Evolutionary conservation across 2,329 filamentous ascomycete species (phyloP), one percentile per base, ranked within the genome.

Genomic region (Xylaria sp.): DNA sequence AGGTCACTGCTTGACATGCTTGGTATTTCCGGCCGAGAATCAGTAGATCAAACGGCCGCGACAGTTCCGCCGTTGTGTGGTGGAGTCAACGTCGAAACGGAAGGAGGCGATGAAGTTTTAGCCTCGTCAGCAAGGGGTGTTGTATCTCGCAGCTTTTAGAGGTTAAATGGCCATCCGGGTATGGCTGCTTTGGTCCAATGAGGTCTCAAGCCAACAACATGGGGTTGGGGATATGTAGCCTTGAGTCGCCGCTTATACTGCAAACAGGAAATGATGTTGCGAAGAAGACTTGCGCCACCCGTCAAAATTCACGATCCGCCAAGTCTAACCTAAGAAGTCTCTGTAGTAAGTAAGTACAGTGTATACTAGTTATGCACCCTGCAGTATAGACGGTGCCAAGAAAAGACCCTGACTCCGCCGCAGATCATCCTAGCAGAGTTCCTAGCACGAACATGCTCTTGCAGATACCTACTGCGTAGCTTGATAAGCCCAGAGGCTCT

Each of bases 41-140:
- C 33, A 53, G 46, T 15, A 60, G 29, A 25, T 51, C 40, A 57
- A 61, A 51, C 29, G 53, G n/a, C 47, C 37, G 46, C 37, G 35
- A 41, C 53, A 56, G 29, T 38, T 56, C 35, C 21, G 51, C 46
- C 23, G 51, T 27, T 19, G 25, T 56, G 33, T 25, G 27, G 58
- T 57, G 58, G 58, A 51, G 58, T 47, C 47, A 5, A 33, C 17
- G 13, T 57, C 40, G 25, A 52, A 53, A 41, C 19, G 19, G 52
- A 44, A 57, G 27, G 51, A 52, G 40, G 40, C 17, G 31, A 52
- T 40, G 40, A 29, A 10, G 6, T 8, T 15, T 33, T 38, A 57
- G 46, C 47, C 53, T 61, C 53, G 23, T 25, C 17, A 6, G 23
- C 43, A 46, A 61, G 25, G 58, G 40, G 41, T 51, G 44, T 21